Percentiles rank a stretch among this genome's conserved stretches.
Evolutionary conservation across 108 stramenopile species (phyloP).

Genomic region (Bacterosira constricta): DNA sequence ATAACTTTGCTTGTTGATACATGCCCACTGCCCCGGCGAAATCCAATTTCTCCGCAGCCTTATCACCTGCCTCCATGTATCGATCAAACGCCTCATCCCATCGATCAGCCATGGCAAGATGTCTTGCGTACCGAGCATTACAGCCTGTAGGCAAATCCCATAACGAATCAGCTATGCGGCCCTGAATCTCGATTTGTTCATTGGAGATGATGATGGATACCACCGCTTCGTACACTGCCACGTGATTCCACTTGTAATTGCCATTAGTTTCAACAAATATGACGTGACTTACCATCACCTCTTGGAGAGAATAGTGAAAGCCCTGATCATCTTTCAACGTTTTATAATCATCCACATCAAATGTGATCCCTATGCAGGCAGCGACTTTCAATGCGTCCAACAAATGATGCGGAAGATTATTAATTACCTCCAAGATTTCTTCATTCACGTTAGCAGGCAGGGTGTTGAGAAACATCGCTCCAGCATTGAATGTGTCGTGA

Average conservation of each 20-base stretch:
- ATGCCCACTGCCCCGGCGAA: slow-evolving; percentile 24
- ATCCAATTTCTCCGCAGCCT: slow-evolving; percentile 26
- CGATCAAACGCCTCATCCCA: slow-evolving; percentile 35
- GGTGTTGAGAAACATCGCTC: not conserved
- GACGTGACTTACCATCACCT: slow-evolving; percentile 18
- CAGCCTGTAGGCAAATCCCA: slow-evolving; percentile 2
- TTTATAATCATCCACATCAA: slow-evolving; percentile 20
- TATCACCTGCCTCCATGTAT: slow-evolving; percentile 44
- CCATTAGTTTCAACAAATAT: slow-evolving; percentile 20
- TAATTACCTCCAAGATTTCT: slow-evolving; percentile 33
- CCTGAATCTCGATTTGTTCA: slow-evolving; percentile 36
- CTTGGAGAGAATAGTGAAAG: slow-evolving; percentile 14
- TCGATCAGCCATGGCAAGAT: slow-evolving; percentile 26
- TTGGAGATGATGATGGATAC: slow-evolving; percentile 31
- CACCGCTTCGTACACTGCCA: slow-evolving; percentile 39
- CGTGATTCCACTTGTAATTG: slow-evolving; percentile 30
- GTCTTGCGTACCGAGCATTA: slow-evolving; percentile 23
- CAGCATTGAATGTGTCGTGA: not conserved
- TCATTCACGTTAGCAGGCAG: slow-evolving; percentile 25
- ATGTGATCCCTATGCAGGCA: slow-evolving; percentile 26
- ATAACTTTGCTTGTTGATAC: slow-evolving; percentile 35
- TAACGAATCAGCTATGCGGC: slow-evolving; percentile 19
- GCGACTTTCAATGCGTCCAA: slow-evolving; percentile 43
- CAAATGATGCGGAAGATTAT: slow-evolving; percentile 24
- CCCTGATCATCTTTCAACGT: slow-evolving; percentile 17